Conservation (phyloP, 306 rosid genomes). For the Vigna angularis region DNA sequence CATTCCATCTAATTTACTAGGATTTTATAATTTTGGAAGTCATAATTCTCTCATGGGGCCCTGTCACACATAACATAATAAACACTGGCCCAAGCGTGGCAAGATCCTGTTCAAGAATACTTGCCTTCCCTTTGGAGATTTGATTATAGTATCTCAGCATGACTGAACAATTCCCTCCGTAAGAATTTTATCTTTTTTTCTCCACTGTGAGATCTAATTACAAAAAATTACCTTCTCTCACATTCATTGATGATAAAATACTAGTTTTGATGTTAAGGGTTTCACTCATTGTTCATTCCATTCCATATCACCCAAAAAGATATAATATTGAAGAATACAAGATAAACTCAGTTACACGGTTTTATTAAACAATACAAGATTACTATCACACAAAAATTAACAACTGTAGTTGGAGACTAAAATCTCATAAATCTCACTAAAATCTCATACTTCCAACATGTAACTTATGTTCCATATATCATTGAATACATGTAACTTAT, state of each 20-base stretch:
- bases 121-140: background rate
- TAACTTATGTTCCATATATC: no score
- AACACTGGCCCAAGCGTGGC: background rate
- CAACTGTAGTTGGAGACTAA: no score
- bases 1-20: background rate
- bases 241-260: slow-evolving; percentile 9
- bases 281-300: background rate
- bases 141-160: background rate
- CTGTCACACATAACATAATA: slow-evolving; percentile 1
- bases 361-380: background rate
- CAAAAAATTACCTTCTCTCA: background rate
- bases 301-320: slow-evolving; percentile 14
- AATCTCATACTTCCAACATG: no score
- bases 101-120: background rate
- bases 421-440: no score
- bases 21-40: background rate
- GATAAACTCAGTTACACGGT: no score
- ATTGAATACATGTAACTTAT: no score
- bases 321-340: background rate
- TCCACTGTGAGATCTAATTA: background rate
- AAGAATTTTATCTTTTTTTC: slow-evolving; percentile 11
- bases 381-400: no score
- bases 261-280: slow-evolving; percentile 14
- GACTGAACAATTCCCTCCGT: background rate
- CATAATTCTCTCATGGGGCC: background rate